These are phyloP conservation scores for Sutorius eximius DNA, from an alignment of 1,284 basidiomycete species.

Conservation along the genomic window DNA sequence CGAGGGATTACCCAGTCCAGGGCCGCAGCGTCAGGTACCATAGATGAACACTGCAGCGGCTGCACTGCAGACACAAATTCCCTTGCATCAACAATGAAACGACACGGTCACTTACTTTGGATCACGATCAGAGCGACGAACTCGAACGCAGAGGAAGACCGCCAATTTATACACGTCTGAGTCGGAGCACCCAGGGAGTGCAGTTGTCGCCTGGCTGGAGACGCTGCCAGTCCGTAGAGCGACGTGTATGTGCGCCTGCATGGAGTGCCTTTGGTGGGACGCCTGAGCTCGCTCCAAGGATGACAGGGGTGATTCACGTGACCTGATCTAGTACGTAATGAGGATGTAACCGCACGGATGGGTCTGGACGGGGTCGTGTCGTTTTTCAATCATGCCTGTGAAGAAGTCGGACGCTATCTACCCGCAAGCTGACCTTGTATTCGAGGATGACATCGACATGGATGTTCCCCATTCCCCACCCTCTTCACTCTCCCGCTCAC, in stretches of 20 bases:
- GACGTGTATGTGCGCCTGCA: background rate
- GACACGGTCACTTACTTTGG: slow-evolving; percentile 1
- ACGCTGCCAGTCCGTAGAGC: background rate
- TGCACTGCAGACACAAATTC: background rate
- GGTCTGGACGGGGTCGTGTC: slow-evolving; percentile 11
- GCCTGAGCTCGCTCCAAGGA: too few species aligned
- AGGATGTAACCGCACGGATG: slow-evolving; percentile 9
- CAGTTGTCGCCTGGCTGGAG: background rate
- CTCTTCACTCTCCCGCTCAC: slow-evolving; percentile 1
- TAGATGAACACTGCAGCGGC: background rate
- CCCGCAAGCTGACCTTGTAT: slow-evolving; percentile 25
- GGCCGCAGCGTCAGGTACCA: background rate
- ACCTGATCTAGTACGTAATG: slow-evolving; percentile 16
- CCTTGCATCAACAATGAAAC: background rate
- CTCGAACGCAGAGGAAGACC: background rate
- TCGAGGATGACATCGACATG: slow-evolving; percentile 36
- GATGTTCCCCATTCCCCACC: slow-evolving; percentile 15
- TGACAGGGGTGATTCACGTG: slow-evolving; percentile 9
- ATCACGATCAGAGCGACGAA: background rate
- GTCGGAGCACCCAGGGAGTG: background rate
- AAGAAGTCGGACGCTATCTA: slow-evolving; percentile 20
- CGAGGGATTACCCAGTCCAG: slow-evolving; percentile 4
- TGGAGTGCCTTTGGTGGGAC: too few species aligned
- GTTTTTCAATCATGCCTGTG: slow-evolving; percentile 23
- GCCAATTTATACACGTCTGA: background rate